Percentiles rank a stretch among this genome's conserved stretches.
These are phyloP conservation scores for Aureobasidium sp. DNA, from an alignment of 2,329 filamentous ascomycete species.

Conservation along the genomic window DNA sequence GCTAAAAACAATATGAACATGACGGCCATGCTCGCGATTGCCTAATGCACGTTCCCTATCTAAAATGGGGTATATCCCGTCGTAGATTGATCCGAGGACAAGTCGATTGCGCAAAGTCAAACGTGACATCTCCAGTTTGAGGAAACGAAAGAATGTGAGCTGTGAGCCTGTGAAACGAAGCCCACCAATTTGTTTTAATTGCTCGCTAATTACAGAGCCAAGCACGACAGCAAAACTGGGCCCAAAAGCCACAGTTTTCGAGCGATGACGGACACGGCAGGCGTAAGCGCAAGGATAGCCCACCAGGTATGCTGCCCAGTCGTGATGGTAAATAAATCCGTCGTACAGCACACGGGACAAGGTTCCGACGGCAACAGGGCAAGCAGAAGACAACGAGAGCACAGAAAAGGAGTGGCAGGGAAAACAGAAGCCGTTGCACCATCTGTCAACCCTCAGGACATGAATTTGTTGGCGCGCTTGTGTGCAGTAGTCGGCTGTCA, in stretches of 20 bases:
- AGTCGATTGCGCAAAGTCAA: slow-evolving; percentile 8
- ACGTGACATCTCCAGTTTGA: slow-evolving; percentile 9
- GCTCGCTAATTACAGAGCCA: slow-evolving; percentile 5
- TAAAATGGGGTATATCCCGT: slow-evolving; percentile 1
- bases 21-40: not conserved
- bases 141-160: slow-evolving; percentile 10
- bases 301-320: slow-evolving; percentile 9
- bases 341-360: slow-evolving; percentile 10
- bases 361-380: slow-evolving; percentile 12
- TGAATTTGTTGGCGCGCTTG: slow-evolving; percentile 12
- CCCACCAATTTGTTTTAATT: slow-evolving; percentile 6
- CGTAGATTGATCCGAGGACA: not conserved
- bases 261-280: slow-evolving; percentile 9
- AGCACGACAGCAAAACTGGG: not conserved
- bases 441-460: slow-evolving; percentile 8
- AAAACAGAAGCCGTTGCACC: slow-evolving; percentile 7
- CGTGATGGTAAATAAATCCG: slow-evolving; percentile 3
- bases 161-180: slow-evolving; percentile 12
- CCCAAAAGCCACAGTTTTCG: not conserved
- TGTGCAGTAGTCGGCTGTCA: slow-evolving; percentile 13
- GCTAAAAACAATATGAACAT: slow-evolving; percentile 3
- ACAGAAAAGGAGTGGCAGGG: slow-evolving; percentile 2
- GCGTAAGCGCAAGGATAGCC: slow-evolving; percentile 9
- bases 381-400: slow-evolving; percentile 11
- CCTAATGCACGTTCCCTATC: slow-evolving; percentile 4